Percentiles rank a stretch among this genome's conserved stretches.
phyloP scores from a whole-genome alignment of 345 rosid genomes.

The Citrus sinensis region DNA sequence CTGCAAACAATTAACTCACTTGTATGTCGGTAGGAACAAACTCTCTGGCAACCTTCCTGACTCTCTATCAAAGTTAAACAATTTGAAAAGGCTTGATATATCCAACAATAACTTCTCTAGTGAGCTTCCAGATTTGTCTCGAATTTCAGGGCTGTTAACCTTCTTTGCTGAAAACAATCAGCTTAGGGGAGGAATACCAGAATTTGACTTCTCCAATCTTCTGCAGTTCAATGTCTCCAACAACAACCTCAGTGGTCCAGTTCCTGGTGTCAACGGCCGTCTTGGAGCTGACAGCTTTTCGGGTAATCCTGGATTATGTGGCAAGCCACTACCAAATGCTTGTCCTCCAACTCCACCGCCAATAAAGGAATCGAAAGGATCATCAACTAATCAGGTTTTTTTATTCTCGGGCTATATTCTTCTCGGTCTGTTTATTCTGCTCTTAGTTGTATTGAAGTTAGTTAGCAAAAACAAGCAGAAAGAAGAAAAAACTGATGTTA shows the following conservation, averaged over 20 bases:
- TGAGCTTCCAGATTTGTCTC: slow-evolving; percentile 34
- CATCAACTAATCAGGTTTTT: slow-evolving; percentile 21
- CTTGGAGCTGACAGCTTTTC: slow-evolving; percentile 38
- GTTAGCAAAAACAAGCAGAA: slow-evolving; percentile 16
- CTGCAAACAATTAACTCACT: slow-evolving; percentile 45
- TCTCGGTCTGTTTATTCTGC: slow-evolving; percentile 23
- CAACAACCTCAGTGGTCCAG: slow-evolving; percentile 51
- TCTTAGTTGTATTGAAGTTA: slow-evolving; percentile 28
- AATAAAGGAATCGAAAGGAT: slow-evolving; percentile 3
- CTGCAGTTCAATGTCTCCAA: slow-evolving; percentile 48
- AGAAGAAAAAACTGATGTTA: not conserved
- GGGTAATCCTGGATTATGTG: slow-evolving; percentile 48
- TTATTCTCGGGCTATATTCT: slow-evolving; percentile 41
- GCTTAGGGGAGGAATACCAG: slow-evolving; percentile 39
- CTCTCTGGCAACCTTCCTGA: slow-evolving; percentile 46
- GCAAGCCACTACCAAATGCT: slow-evolving; percentile 31
- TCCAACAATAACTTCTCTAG: slow-evolving; percentile 45
- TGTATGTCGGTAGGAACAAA: slow-evolving; percentile 34
- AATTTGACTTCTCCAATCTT: slow-evolving; percentile 45
- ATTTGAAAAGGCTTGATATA: slow-evolving; percentile 44
- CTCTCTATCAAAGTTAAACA: slow-evolving; percentile 34
- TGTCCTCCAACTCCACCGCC: slow-evolving; percentile 34
- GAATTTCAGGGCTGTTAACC: slow-evolving; percentile 35
- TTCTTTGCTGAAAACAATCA: slow-evolving; percentile 47
- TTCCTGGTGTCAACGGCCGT: slow-evolving; percentile 40